Percentiles rank a stretch among this genome's conserved stretches.
phyloP scores from a whole-genome alignment of 441 rosid genomes.

The Populus hybrid region DNA sequence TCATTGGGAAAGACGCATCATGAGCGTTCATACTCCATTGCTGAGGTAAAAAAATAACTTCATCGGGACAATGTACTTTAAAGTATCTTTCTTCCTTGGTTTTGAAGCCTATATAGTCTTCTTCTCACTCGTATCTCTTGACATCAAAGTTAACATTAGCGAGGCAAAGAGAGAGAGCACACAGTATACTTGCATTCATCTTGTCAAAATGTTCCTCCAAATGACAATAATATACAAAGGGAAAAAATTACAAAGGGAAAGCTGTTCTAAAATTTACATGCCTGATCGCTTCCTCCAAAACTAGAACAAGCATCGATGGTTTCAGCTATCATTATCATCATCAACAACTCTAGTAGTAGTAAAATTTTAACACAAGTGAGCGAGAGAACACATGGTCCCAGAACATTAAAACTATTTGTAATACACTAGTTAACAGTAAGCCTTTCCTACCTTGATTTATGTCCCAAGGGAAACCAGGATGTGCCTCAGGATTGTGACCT shows the following conservation, averaged over 20 bases:
- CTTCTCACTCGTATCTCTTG: background rate
- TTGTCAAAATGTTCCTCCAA: slow-evolving; percentile 20
- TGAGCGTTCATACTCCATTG: no score
- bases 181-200: slow-evolving; percentile 14
- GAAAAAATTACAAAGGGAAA: slow-evolving; percentile 23
- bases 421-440: slow-evolving; percentile 15
- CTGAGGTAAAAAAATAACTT: no score
- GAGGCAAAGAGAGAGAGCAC: background rate
- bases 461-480: background rate
- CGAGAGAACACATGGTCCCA: background rate
- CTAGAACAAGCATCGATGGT: slow-evolving; percentile 31
- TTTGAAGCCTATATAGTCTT: background rate
- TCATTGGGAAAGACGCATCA: no score
- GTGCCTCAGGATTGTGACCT: slow-evolving; percentile 35
- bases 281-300: slow-evolving; percentile 33
- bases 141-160: background rate
- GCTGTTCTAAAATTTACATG: slow-evolving; percentile 61
- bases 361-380: slow-evolving; percentile 1
- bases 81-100: no score
- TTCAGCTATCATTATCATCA: slow-evolving; percentile 26
- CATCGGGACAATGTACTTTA: no score
- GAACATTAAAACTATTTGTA: slow-evolving; percentile 19
- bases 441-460: slow-evolving; percentile 18
- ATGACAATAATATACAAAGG: slow-evolving; percentile 32
- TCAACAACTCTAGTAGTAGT: slow-evolving; percentile 10